Conservation (phyloP, 441 rosid genomes). For the California macrophylla region DNA sequence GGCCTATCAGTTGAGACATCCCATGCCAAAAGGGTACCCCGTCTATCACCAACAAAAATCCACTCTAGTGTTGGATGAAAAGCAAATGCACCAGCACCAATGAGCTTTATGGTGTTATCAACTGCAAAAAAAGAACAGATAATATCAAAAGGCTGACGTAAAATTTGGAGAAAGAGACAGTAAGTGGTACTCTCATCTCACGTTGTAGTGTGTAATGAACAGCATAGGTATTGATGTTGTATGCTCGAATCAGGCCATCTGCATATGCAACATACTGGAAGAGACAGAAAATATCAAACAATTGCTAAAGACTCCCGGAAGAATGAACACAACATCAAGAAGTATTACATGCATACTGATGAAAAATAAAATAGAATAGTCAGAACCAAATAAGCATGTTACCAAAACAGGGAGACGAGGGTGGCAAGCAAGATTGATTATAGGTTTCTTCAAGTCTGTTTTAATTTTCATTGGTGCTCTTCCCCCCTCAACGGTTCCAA, state of each 20-base stretch:
- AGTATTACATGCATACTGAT: background rate
- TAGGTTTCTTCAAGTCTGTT: slow-evolving; percentile 92
- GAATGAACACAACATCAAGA: background rate
- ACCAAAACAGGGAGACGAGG: slow-evolving; percentile 96
- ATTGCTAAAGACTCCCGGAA: slow-evolving; percentile 4
- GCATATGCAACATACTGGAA: slow-evolving; percentile 97
- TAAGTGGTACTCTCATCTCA: slow-evolving; percentile 33
- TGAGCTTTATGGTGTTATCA: slow-evolving; percentile 89
- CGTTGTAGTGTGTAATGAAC: slow-evolving; percentile 88
- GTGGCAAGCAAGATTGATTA: slow-evolving; percentile 96
- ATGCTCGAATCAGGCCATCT: slow-evolving; percentile 95
- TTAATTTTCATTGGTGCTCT: slow-evolving; percentile 90
- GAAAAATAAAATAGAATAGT: slow-evolving; percentile 11
- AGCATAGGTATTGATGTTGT: slow-evolving; percentile 89
- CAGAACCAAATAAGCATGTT: slow-evolving; percentile 17
- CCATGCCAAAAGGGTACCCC: slow-evolving; percentile 96
- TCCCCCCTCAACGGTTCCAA: slow-evolving; percentile 98
- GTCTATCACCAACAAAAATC: slow-evolving; percentile 98
- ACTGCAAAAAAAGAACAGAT: slow-evolving; percentile 37
- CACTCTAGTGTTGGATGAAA: slow-evolving; percentile 94
- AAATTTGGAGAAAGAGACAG: background rate
- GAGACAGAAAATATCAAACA: slow-evolving; percentile 18
- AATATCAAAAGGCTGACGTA: slow-evolving; percentile 9
- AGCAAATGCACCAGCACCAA: slow-evolving; percentile 94
- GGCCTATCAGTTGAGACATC: slow-evolving; percentile 99